Evolutionary conservation across 176 grass and related monocot genomes (phyloP), one percentile per base, ranked within the genome.

Genomic region (Zoysia japonica): DNA sequence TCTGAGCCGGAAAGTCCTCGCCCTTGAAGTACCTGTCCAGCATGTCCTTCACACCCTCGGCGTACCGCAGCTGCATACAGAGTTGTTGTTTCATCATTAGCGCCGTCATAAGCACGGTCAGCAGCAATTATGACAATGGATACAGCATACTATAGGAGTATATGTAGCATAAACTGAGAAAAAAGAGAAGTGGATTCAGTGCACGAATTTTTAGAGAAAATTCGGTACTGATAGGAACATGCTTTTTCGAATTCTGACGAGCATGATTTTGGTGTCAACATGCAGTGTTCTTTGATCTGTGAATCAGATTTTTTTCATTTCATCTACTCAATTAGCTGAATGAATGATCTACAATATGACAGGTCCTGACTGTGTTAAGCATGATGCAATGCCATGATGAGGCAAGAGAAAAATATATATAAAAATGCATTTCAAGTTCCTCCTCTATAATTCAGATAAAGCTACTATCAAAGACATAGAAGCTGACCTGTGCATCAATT

Each of bases 21-120:
- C 95, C 92, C 66, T 98, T 98, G 89, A 98, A 98, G 78, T 92
- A 92, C 52, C 78, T 79, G 61, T 94, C 87, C 65, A 98, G 81
- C 89, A 92, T 98, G 72, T 98, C 95, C 67, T 89, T 98, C 3
- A 85, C 80, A 41, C 95, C 95, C 36, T 86, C 92, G 0, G 92
- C 92, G 0, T 94, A 98, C 47, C 95, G 90, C 78, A 98, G 84
- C 92, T 94, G 85, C 79, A 84, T 1, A 28, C 28, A 28, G 40
- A 71, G 35, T 70, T 82, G 16, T 72, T 60, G 53, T 17, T 40
- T 53, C 6, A 16, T 8, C 68, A 14, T 50, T 5, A 15, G 35
- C 40, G 28, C 28, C 28, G 71, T 72, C n/a, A 19, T 57, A 68
- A 37, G 12, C n/a, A 72, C 28, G 16, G 45, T 49, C 9, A 7